Percentiles rank a stretch among this genome's conserved stretches.
These are phyloP conservation scores for Kwoniella europaea DNA, from an alignment of 768 basidiomycete genomes.

Conservation along the genomic window DNA sequence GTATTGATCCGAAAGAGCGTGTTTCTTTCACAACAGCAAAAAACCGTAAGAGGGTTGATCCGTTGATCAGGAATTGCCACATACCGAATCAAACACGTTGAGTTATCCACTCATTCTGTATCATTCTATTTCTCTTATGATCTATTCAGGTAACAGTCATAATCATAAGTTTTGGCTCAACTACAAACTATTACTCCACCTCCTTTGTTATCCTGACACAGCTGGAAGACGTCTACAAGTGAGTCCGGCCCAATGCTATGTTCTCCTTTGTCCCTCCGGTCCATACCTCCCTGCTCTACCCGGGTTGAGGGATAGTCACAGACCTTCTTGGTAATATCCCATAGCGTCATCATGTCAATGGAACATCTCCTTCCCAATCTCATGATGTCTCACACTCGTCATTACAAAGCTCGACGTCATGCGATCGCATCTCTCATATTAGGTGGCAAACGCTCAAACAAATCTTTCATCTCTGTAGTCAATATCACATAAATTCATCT, in stretches of 20 bases:
- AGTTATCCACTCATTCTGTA: too few relatives aligned
- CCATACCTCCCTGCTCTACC: not conserved
- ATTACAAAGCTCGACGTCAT: not conserved
- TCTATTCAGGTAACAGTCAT: too few relatives aligned
- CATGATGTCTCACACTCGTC: not conserved
- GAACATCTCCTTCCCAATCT: not conserved
- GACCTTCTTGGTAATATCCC: too few relatives aligned
- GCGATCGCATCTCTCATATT: not conserved
- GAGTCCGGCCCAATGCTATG: not conserved
- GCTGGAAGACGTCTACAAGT: not conserved
- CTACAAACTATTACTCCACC: not conserved
- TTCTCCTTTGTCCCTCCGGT: not conserved
- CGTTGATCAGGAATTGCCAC: too few relatives aligned
- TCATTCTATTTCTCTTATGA: too few relatives aligned
- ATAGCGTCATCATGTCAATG: slow-evolving; percentile 7
- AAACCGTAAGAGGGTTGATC: too few relatives aligned
- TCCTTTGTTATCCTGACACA: not conserved
- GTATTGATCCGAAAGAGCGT: too few relatives aligned
- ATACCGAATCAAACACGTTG: too few relatives aligned
- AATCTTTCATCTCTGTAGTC: not conserved
- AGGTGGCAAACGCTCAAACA: slow-evolving; percentile 6
- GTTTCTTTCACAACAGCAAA: too few relatives aligned
- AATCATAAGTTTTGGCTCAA: not conserved
- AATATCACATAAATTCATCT: not conserved
- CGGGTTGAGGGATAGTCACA: not conserved